Conservation (phyloP, 495 filamentous ascomycete species). For the Bathelium albidoporum region DNA sequence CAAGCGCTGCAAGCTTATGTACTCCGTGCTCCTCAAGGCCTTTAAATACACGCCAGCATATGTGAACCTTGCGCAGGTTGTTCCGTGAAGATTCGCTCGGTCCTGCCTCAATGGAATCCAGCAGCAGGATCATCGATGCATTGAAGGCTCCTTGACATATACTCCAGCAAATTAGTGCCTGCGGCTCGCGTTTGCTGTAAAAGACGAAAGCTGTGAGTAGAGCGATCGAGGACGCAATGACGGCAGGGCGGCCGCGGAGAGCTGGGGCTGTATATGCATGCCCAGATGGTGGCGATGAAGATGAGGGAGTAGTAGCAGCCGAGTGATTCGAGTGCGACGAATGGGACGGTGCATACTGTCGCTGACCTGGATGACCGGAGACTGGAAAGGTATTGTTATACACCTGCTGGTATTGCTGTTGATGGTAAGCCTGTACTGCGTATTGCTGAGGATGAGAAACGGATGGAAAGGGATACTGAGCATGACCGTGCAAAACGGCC, state of each 20-base stretch:
- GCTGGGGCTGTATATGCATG: slow-evolving; percentile 13
- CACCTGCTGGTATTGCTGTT: background rate
- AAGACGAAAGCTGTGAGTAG: slow-evolving; percentile 37
- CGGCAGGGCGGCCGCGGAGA: slow-evolving; percentile 32
- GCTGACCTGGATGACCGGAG: background rate
- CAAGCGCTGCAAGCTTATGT: slow-evolving; percentile 35
- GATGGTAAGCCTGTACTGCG: background rate
- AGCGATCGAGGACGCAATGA: slow-evolving; percentile 32
- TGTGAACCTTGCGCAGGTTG: slow-evolving; percentile 25
- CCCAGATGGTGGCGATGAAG: background rate
- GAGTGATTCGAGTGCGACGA: background rate
- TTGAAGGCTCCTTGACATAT: slow-evolving; percentile 42
- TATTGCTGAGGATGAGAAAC: background rate
- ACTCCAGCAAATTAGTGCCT: slow-evolving; percentile 38
- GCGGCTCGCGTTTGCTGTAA: slow-evolving; percentile 32
- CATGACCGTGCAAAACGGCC: background rate
- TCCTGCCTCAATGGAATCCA: slow-evolving; percentile 37
- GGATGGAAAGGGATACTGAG: slow-evolving; percentile 2
- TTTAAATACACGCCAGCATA: slow-evolving; percentile 33
- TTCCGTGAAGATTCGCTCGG: slow-evolving; percentile 1
- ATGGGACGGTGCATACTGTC: background rate
- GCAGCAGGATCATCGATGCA: slow-evolving; percentile 37
- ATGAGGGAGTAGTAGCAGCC: background rate
- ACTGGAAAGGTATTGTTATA: background rate
- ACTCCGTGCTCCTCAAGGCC: slow-evolving; percentile 34